Base-by-base conservation (phyloP, 2,329 filamentous ascomycete species). In the Fusarium sp. region DNA sequence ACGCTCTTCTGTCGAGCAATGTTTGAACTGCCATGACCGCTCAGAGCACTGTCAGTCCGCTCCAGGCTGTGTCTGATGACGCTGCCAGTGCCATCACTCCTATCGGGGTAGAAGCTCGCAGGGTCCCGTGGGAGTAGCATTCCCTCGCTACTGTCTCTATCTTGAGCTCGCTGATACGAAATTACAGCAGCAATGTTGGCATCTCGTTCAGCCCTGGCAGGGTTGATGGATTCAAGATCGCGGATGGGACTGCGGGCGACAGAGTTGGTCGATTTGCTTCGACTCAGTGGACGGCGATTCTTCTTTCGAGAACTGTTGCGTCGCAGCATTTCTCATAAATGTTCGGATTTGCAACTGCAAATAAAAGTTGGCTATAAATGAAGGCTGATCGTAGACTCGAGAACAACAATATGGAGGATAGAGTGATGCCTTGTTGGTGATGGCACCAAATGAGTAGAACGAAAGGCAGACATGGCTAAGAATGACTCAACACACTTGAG, bases 121-220 rank as follows among this genome's bases (percentile, higher is more conserved):
- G 66, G 80, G 81, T 84, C 68, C 26, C 62, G 59, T 17, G 66
- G 68, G 26, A 71, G 34, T 17, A 28, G 17, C 54, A 67, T 52
- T 55, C 74, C 70, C 32, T 77, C 75, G 8, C 48, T 45, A 6
- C 51, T 71, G 8, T 64, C 82, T 18, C 84, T 82, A 41, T 83
- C 83, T 61, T 84, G 84, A n/a, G 88, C 87, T 67, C 87, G 85
- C 12, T 83, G 79, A 77, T 89, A 93, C 4, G 91, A 92, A 76
- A 90, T 83, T 39, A 84, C 83, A 13, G 91, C 91, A 28, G 91
- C 91, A 44, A 88, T 85, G 44, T 89, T 87, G 13, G 91, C 91
- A 79, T 92, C 89, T 61, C 88, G 84, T 55, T 88, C 85, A 5
- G 88, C 87, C 8, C 82, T 79, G 17, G 80, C 81, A 3, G 87